Evolutionary conservation across 257 asterid species (phyloP).

Genomic region (Solanum pinnatisectum): DNA sequence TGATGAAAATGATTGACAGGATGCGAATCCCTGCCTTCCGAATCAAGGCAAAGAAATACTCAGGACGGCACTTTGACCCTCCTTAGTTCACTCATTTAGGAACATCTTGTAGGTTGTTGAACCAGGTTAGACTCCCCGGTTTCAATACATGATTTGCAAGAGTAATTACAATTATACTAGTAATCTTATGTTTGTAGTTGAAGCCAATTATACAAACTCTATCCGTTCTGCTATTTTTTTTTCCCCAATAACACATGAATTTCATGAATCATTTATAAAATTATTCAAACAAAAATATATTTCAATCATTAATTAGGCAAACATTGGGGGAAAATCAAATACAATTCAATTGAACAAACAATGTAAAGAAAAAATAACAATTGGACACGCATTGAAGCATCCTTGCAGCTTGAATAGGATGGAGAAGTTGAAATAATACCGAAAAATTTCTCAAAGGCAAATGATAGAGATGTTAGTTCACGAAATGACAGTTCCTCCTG

Average conservation of each 20-base stretch:
- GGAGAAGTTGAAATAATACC: no score
- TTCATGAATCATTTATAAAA: neutral
- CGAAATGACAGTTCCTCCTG: neutral
- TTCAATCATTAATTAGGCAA: neutral
- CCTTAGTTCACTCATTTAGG: no score
- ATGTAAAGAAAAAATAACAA: neutral
- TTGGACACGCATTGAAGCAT: no score
- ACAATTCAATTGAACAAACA: neutral
- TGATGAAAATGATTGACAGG: no score
- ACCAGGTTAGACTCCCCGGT: no score
- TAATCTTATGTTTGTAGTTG: neutral
- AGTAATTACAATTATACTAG: neutral
- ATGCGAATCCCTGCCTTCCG: no score
- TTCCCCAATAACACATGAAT: neutral
- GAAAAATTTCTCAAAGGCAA: neutral
- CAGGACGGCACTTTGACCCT: no score
- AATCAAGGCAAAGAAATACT: no score
- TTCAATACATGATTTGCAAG: neutral
- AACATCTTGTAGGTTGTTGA: neutral
- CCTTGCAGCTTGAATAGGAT: no score
- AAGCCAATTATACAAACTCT: no score
- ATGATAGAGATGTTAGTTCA: neutral
- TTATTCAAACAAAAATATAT: no score
- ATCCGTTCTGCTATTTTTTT: neutral
- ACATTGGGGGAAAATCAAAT: neutral